Percentiles rank a stretch among this genome's conserved stretches.
These are phyloP conservation scores for Penicillium paneum DNA, from an alignment of 2,329 filamentous ascomycete species.

Conservation along the genomic window DNA sequence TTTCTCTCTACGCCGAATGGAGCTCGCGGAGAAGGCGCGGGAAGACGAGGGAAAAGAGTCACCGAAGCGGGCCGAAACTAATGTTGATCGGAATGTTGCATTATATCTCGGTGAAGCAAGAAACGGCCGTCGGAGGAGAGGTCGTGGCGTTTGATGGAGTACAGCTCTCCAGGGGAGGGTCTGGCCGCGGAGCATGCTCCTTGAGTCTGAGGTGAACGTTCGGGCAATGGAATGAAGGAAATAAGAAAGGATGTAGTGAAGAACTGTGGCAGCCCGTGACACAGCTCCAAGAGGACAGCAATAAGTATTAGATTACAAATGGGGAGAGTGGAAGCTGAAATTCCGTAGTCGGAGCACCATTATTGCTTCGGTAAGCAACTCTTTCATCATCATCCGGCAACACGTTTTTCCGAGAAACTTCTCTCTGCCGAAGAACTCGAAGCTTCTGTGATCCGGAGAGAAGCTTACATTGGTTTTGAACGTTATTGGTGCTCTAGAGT, in stretches of 20 bases:
- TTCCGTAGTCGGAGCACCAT: constrained; percentile 18
- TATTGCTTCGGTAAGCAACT: constrained; percentile 32
- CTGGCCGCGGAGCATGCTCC: constrained; percentile 63
- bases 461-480: constrained; percentile 8
- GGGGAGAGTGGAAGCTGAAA: constrained; percentile 9
- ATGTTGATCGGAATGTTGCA: constrained; percentile 27
- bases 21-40: constrained; percentile 46
- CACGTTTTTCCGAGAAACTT: constrained; percentile 37
- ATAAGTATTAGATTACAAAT: constrained; percentile 11
- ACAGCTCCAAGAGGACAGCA: constrained; percentile 11
- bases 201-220: constrained; percentile 15
- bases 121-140: constrained; percentile 34
- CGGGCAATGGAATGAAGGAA: neutral
- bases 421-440: constrained; percentile 32
- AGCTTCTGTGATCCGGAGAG: constrained; percentile 29
- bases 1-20: constrained; percentile 56
- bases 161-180: constrained; percentile 64
- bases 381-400: constrained; percentile 32
- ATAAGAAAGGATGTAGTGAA: constrained; percentile 1
- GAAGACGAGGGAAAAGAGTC: constrained; percentile 28
- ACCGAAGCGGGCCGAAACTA: constrained; percentile 25
- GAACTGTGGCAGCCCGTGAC: constrained; percentile 10
- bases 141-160: constrained; percentile 50
- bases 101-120: constrained; percentile 33
- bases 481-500: constrained; percentile 11